Percentiles rank a stretch among this genome's conserved stretches.
Evolutionary conservation across 768 basidiomycete species (phyloP).

Genomic region (Pulveroboletus sp.): DNA sequence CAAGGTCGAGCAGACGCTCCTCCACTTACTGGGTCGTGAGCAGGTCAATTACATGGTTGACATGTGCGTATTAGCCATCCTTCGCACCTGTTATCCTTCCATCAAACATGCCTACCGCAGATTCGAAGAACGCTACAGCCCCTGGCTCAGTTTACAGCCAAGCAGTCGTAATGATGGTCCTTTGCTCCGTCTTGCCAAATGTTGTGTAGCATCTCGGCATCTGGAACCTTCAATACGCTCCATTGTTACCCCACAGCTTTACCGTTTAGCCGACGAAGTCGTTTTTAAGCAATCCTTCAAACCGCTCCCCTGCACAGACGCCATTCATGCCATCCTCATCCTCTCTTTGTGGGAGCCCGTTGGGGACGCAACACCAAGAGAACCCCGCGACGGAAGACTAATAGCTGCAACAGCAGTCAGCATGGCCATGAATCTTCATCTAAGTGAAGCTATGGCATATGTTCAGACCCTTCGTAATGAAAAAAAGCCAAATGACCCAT

Average conservation of each 20-base stretch:
- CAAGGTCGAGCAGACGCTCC: slow-evolving; percentile 28
- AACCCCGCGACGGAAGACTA: slow-evolving; percentile 38
- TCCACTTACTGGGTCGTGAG: slow-evolving; percentile 32
- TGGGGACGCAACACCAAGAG: slow-evolving; percentile 28
- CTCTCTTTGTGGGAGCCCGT: slow-evolving; percentile 46
- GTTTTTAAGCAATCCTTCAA: slow-evolving; percentile 41
- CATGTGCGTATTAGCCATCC: slow-evolving; percentile 28
- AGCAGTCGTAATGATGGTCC: slow-evolving; percentile 28
- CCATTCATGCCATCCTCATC: slow-evolving; percentile 40
- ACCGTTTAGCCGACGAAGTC: slow-evolving; percentile 39
- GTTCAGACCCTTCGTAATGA: slow-evolving; percentile 28
- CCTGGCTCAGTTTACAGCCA: slow-evolving; percentile 43
- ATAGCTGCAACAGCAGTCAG: slow-evolving; percentile 41
- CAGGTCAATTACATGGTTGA: slow-evolving; percentile 38
- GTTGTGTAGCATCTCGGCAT: slow-evolving; percentile 45
- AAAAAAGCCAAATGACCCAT: slow-evolving; percentile 26
- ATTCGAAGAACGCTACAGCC: slow-evolving; percentile 42
- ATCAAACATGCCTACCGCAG: slow-evolving; percentile 19
- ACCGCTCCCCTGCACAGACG: slow-evolving; percentile 40
- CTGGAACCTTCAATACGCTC: slow-evolving; percentile 35
- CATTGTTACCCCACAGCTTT: slow-evolving; percentile 37
- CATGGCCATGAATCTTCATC: slow-evolving; percentile 45
- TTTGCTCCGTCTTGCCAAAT: slow-evolving; percentile 43
- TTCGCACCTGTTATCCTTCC: neutral
- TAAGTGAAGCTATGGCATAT: slow-evolving; percentile 36